Conservation (phyloP, 768 basidiomycete species). For the Boletus rubescentipes region DNA sequence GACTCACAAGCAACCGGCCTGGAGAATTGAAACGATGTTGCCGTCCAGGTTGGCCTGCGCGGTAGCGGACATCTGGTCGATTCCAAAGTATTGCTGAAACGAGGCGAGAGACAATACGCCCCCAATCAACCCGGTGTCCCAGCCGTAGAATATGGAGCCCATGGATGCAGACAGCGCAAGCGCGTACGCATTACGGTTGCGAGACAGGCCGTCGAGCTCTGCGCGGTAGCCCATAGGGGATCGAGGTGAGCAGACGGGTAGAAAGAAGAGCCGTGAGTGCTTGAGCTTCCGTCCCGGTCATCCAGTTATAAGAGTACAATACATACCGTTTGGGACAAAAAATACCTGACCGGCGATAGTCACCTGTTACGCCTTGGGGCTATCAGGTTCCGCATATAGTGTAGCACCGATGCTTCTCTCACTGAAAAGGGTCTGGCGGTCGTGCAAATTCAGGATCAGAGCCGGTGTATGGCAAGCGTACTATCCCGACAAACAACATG, state of each 20-base stretch:
- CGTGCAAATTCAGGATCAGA: not conserved
- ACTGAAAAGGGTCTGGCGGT: not conserved
- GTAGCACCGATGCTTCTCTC: not conserved
- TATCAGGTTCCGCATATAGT: not conserved
- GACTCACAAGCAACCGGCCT: conserved; percentile 49
- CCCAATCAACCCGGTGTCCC: conserved; percentile 52
- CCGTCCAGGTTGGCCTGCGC: conserved; percentile 44
- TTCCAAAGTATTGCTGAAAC: conserved; percentile 48
- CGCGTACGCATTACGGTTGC: conserved; percentile 45
- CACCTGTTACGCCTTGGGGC: not conserved
- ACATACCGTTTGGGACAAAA: not conserved
- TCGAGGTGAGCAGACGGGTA: not conserved
- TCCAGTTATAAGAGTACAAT: not conserved
- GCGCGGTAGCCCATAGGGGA: conserved; percentile 26
- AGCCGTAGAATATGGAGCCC: conserved; percentile 50
- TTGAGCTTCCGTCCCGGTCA: no score
- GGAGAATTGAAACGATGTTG: conserved; percentile 52
- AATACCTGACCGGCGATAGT: not conserved
- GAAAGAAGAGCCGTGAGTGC: not conserved
- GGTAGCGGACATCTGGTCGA: conserved; percentile 37
- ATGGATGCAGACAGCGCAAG: conserved; percentile 45
- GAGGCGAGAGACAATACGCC: conserved; percentile 46
- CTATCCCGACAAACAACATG: not conserved
- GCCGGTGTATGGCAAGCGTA: not conserved
- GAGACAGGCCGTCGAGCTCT: conserved; percentile 24